These are phyloP conservation scores for Fusarium multiceps DNA, from an alignment of 2,329 filamentous ascomycete species.

Conservation along the genomic window DNA sequence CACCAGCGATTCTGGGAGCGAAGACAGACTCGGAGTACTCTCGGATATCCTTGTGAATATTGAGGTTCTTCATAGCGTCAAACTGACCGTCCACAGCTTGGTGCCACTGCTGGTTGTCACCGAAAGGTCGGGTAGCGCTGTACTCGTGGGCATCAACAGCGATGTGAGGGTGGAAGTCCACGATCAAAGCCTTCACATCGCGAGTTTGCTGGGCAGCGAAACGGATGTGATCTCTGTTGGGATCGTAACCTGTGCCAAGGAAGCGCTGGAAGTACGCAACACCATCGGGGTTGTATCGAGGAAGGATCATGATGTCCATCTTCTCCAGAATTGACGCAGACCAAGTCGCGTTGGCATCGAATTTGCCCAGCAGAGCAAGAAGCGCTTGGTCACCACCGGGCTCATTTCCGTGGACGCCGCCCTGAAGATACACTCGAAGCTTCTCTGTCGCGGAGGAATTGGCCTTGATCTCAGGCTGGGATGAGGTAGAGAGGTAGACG, in stretches of 20 bases:
- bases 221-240: conserved; percentile 47
- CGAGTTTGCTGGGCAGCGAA: conserved; percentile 42
- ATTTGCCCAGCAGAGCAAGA: conserved; percentile 44
- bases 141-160: conserved; percentile 45
- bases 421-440: conserved; percentile 45
- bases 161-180: conserved; percentile 42
- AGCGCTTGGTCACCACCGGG: conserved; percentile 45
- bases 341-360: conserved; percentile 45
- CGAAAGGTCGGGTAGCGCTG: conserved; percentile 42
- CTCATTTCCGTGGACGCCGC: conserved; percentile 47
- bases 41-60: conserved; percentile 46
- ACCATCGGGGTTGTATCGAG: conserved; percentile 48
- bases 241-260: conserved; percentile 44
- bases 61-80: conserved; percentile 45
- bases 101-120: conserved; percentile 38
- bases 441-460: conserved; percentile 37
- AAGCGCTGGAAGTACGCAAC: conserved; percentile 46
- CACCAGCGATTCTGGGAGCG: conserved; percentile 34
- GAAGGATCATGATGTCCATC: conserved; percentile 46
- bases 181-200: conserved; percentile 42
- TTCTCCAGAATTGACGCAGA: conserved; percentile 41
- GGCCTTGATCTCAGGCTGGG: conserved; percentile 21
- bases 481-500: conserved; percentile 26
- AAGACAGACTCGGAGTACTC: conserved; percentile 40
- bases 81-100: conserved; percentile 45